Percentiles rank a stretch among this genome's conserved stretches.
phyloP scores from a whole-genome alignment of 2,329 filamentous ascomycete species.

The Trichoderma guizhouense region DNA sequence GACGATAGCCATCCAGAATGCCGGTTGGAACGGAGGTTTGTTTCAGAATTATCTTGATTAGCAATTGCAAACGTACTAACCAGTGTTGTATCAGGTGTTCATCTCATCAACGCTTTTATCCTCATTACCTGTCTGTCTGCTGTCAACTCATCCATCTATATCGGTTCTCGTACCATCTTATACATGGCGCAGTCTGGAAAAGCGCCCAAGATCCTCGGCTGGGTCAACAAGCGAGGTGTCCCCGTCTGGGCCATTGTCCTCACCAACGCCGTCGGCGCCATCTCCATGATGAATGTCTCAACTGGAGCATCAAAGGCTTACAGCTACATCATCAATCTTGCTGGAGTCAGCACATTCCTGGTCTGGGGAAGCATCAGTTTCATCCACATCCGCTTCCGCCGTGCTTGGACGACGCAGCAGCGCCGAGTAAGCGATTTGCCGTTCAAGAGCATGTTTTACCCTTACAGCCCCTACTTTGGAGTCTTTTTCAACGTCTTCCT shows the following conservation, averaged over 20 bases:
- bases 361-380: slow-evolving; percentile 70
- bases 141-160: slow-evolving; percentile 74
- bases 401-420: slow-evolving; percentile 59
- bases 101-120: slow-evolving; percentile 76
- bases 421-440: slow-evolving; percentile 52
- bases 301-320: slow-evolving; percentile 65
- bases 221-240: slow-evolving; percentile 62
- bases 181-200: slow-evolving; percentile 73
- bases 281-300: slow-evolving; percentile 73
- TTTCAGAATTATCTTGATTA: neutral
- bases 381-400: slow-evolving; percentile 68
- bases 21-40: slow-evolving; percentile 64
- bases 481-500: slow-evolving; percentile 56
- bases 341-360: slow-evolving; percentile 67
- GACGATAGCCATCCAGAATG: slow-evolving; percentile 70
- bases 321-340: slow-evolving; percentile 66
- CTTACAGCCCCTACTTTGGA: slow-evolving; percentile 58
- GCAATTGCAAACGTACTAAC: neutral
- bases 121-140: slow-evolving; percentile 69
- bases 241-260: slow-evolving; percentile 61
- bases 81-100: slow-evolving; percentile 43
- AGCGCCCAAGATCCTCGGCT: slow-evolving; percentile 66
- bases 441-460: slow-evolving; percentile 53
- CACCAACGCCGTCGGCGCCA: slow-evolving; percentile 65
- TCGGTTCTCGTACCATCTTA: slow-evolving; percentile 69